phyloP scores from a whole-genome alignment of 495 filamentous ascomycete genomes.

The Talaromyces thailandensis region DNA sequence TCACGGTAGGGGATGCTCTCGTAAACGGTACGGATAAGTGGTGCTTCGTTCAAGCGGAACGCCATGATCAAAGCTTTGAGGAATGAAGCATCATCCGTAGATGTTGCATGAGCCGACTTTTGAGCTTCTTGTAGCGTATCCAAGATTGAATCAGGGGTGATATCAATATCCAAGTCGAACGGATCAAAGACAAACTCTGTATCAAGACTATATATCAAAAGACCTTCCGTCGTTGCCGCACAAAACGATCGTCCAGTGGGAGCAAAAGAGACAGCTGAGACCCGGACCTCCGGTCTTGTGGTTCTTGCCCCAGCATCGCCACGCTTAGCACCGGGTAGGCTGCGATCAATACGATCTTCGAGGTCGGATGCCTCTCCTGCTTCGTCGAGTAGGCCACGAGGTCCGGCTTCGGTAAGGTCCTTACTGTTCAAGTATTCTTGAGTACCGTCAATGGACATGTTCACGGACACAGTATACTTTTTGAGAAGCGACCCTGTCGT shows the following conservation, averaged over 20 bases:
- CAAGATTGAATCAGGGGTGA: conserved; percentile 77
- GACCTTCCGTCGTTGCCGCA: conserved; percentile 87
- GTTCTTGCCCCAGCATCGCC: conserved; percentile 74
- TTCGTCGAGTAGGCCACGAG: conserved; percentile 70
- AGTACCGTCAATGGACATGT: conserved; percentile 87
- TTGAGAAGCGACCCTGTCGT: conserved; percentile 81
- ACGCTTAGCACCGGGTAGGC: conserved; percentile 80
- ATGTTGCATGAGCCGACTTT: conserved; percentile 20
- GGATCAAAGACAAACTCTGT: conserved; percentile 75
- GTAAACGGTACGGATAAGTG: conserved; percentile 74
- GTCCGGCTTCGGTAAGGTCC: conserved; percentile 82
- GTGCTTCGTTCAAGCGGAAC: conserved; percentile 80
- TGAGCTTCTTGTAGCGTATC: conserved; percentile 52
- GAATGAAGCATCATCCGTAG: conserved; percentile 56
- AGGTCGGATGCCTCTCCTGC: conserved; percentile 82
- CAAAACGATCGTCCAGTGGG: conserved; percentile 87
- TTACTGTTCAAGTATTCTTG: conserved; percentile 94
- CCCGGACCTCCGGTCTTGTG: conserved; percentile 74
- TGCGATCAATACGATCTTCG: conserved; percentile 72
- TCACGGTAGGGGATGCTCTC: conserved; percentile 68
- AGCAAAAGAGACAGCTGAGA: conserved; percentile 75
- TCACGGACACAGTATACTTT: conserved; percentile 89
- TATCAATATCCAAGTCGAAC: conserved; percentile 86
- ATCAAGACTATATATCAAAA: conserved; percentile 87
- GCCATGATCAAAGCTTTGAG: conserved; percentile 93